Percentiles rank a stretch among this genome's conserved stretches.
phyloP scores from a whole-genome alignment of 495 filamentous ascomycete species.

The Aspergillus incahuasiensis region DNA sequence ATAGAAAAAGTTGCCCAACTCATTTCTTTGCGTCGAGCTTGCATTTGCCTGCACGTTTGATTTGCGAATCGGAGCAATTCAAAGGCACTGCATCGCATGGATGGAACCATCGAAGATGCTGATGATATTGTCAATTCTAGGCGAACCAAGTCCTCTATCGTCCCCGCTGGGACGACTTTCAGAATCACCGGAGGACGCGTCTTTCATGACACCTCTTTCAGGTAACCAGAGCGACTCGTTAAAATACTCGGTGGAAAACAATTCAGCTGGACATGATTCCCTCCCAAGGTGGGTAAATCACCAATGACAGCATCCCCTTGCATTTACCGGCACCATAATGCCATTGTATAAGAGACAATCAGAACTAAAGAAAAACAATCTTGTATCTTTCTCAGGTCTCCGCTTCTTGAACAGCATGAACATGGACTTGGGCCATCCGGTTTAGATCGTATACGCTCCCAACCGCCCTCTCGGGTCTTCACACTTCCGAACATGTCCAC shows the following conservation, averaged over 20 bases:
- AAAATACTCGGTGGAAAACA: slow-evolving; percentile 40
- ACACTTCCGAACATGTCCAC: slow-evolving; percentile 64
- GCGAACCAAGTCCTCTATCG: slow-evolving; percentile 45
- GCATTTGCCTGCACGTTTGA: slow-evolving; percentile 9
- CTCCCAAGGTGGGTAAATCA: slow-evolving; percentile 36
- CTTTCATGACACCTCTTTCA: slow-evolving; percentile 55
- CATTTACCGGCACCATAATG: slow-evolving; percentile 8
- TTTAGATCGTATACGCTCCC: slow-evolving; percentile 87
- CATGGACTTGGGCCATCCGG: slow-evolving; percentile 66
- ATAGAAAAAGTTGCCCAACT: background rate
- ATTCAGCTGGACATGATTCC: slow-evolving; percentile 41
- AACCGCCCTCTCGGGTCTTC: slow-evolving; percentile 60
- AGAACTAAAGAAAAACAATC: slow-evolving; percentile 61
- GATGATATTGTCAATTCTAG: slow-evolving; percentile 18
- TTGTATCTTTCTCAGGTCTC: slow-evolving; percentile 56
- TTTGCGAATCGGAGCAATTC: slow-evolving; percentile 6
- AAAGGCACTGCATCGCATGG: slow-evolving; percentile 9
- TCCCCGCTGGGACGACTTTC: slow-evolving; percentile 42
- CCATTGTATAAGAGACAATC: slow-evolving; percentile 6
- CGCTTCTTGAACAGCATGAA: slow-evolving; percentile 59
- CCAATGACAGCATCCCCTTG: slow-evolving; percentile 16
- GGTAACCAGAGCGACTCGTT: slow-evolving; percentile 37
- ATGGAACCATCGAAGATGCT: slow-evolving; percentile 4
- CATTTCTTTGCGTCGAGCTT: background rate
- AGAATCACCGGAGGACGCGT: slow-evolving; percentile 38